Conservation (phyloP, 768 basidiomycete species). For the Mycena albidolilacea region DNA sequence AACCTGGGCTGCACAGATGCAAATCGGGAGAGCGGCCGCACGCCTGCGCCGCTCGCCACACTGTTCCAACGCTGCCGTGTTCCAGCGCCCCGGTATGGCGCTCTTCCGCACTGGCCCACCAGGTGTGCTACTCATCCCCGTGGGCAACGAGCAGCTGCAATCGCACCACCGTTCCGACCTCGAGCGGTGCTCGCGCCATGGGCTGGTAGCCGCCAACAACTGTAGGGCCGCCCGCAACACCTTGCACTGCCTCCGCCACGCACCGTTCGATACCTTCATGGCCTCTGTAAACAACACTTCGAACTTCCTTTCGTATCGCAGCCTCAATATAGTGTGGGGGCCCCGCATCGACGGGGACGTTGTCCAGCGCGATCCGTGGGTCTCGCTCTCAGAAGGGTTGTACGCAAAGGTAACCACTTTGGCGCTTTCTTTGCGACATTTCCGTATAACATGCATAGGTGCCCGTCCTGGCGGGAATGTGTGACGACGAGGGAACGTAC, state of each 20-base stretch:
- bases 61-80: too few species aligned
- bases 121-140: too few species aligned
- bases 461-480: conserved; percentile 10
- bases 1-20: too few species aligned
- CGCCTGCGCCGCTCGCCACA: too few species aligned
- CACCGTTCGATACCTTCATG: not conserved
- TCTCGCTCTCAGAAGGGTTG: not conserved
- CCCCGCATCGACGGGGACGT: conserved; percentile 3
- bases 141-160: too few species aligned
- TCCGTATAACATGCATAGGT: not conserved
- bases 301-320: not conserved
- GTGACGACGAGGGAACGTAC: conserved; percentile 31
- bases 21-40: too few species aligned
- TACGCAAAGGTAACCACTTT: conserved; percentile 2
- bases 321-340: not conserved
- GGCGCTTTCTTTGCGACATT: not conserved
- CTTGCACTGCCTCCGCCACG: not conserved
- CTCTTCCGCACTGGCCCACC: too few species aligned
- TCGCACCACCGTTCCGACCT: too few species aligned
- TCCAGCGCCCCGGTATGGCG: too few species aligned
- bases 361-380: not conserved
- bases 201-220: not conserved
- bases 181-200: too few species aligned
- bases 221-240: not conserved
- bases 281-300: not conserved